These are phyloP conservation scores for Vitis amurensis DNA, from an alignment of 164 flowering plant genomes.

Conservation along the genomic window DNA sequence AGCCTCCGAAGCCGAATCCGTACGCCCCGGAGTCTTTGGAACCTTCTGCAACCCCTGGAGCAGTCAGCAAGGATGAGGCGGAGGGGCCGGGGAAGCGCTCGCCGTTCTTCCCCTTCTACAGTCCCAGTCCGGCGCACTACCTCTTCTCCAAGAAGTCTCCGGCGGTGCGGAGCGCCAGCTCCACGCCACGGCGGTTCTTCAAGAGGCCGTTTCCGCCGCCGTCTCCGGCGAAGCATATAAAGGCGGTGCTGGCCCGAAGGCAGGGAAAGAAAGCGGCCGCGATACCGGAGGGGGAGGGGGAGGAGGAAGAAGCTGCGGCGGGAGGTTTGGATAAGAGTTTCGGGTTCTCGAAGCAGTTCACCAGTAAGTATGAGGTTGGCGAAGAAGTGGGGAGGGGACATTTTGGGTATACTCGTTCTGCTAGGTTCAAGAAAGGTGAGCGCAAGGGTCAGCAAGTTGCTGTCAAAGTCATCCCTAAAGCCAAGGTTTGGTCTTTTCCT, in stretches of 20 bases:
- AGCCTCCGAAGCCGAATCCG: conserved; percentile 43
- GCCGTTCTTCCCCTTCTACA: conserved; percentile 50
- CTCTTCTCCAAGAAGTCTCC: conserved; percentile 28
- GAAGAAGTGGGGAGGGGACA: conserved; percentile 72
- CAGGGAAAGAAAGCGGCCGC: conserved; percentile 30
- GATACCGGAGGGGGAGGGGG: conserved; percentile 35
- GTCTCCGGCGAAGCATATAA: conserved; percentile 68
- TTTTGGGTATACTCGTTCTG: conserved; percentile 72
- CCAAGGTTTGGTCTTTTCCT: conserved; percentile 36
- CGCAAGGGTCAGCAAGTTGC: conserved; percentile 59
- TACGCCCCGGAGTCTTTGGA: conserved; percentile 17
- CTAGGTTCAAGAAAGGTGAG: conserved; percentile 55
- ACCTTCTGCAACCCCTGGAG: conserved; percentile 1
- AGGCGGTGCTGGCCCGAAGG: conserved; percentile 43
- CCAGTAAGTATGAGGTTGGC: conserved; percentile 49
- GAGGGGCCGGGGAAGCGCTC: conserved; percentile 24
- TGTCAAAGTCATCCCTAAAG: conserved; percentile 65
- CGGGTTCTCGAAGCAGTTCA: conserved; percentile 58
- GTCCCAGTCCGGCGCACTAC: conserved; percentile 52
- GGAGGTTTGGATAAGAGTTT: conserved; percentile 54
- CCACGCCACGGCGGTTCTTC: conserved; percentile 45
- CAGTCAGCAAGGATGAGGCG: too few relatives aligned
- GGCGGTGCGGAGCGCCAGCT: conserved; percentile 22
- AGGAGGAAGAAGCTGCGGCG: conserved; percentile 23
- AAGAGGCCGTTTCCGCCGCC: conserved; percentile 54